These are phyloP conservation scores for Mycotypha africana DNA, from an alignment of 371 early-diverging fungal species.

Conservation along the genomic window DNA sequence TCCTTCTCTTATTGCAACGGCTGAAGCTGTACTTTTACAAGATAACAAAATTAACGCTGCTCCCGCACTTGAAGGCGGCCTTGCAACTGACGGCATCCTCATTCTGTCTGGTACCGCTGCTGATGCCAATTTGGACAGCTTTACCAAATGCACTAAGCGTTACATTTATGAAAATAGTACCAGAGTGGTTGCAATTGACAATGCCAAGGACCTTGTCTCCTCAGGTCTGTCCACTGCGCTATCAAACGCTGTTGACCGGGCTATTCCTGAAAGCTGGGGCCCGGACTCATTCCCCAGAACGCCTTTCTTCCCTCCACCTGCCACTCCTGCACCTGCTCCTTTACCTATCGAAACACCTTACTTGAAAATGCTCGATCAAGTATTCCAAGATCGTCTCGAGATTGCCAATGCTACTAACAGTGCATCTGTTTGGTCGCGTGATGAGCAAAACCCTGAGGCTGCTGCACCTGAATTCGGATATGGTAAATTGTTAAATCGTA, in stretches of 20 bases:
- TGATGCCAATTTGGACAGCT: neutral
- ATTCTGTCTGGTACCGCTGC: constrained; percentile 7
- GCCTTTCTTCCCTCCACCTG: neutral
- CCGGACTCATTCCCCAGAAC: constrained; percentile 1
- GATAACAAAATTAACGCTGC: constrained; percentile 8
- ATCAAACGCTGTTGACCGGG: constrained; percentile 9
- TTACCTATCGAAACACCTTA: constrained; percentile 66
- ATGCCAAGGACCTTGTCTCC: neutral
- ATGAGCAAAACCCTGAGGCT: constrained; percentile 31
- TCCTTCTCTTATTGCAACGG: constrained; percentile 23
- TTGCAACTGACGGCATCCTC: constrained; percentile 10
- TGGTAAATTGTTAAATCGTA: constrained; percentile 64
- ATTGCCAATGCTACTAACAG: constrained; percentile 69
- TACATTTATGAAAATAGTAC: constrained; percentile 3
- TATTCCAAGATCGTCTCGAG: constrained; percentile 71
- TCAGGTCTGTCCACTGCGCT: constrained; percentile 5
- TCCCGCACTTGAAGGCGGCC: constrained; percentile 8
- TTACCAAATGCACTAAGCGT: constrained; percentile 18
- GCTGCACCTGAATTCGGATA: constrained; percentile 84
- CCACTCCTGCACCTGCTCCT: neutral
- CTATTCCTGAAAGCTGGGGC: constrained; percentile 14
- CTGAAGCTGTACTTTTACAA: constrained; percentile 15
- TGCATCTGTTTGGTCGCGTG: constrained; percentile 41
- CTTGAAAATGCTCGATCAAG: constrained; percentile 71
- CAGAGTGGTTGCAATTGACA: constrained; percentile 2